Evolutionary conservation across 169 alveolate genomes (phyloP).

Genomic region (Cardiosporidium cionae): DNA sequence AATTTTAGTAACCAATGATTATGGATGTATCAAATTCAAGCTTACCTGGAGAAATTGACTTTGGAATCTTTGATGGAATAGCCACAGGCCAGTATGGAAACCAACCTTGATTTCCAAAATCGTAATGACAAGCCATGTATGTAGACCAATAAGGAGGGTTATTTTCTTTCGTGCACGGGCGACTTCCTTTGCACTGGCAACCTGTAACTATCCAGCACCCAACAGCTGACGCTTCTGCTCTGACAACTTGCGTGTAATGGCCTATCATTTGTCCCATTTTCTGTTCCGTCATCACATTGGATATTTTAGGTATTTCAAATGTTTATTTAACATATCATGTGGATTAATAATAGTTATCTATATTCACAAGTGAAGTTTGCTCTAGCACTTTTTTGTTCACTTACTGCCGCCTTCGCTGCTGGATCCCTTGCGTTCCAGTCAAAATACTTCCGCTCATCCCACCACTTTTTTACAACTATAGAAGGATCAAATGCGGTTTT

Average conservation of each 20-base stretch:
- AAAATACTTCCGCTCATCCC: conserved; percentile 49
- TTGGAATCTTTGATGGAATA: not conserved
- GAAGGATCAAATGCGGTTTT: conserved; percentile 37
- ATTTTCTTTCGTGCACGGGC: conserved; percentile 4
- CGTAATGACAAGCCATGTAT: conserved; percentile 45
- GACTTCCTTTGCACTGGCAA: conserved; percentile 33
- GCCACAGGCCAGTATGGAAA: conserved; percentile 36
- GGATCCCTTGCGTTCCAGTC: conserved; percentile 38
- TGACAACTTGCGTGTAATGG: conserved; percentile 48
- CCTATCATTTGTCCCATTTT: conserved; percentile 39
- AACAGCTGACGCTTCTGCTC: conserved; percentile 50
- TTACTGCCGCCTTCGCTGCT: not conserved
- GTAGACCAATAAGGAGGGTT: conserved; percentile 30
- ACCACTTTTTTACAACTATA: conserved; percentile 42
- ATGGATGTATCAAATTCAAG: no score
- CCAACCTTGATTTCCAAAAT: conserved; percentile 40
- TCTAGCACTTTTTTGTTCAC: not conserved
- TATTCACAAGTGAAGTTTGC: not conserved
- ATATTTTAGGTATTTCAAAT: no score
- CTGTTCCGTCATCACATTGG: no score
- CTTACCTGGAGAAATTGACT: not conserved
- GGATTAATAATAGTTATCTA: no score
- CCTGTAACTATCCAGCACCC: conserved; percentile 47
- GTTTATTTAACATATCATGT: no score
- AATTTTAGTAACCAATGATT: not conserved